A percentile compares a stretch with the other conserved stretches of the same genome.
These are phyloP conservation scores for Ganoderma lingzhi DNA, from an alignment of 1,284 basidiomycete species.

Conservation along the genomic window DNA sequence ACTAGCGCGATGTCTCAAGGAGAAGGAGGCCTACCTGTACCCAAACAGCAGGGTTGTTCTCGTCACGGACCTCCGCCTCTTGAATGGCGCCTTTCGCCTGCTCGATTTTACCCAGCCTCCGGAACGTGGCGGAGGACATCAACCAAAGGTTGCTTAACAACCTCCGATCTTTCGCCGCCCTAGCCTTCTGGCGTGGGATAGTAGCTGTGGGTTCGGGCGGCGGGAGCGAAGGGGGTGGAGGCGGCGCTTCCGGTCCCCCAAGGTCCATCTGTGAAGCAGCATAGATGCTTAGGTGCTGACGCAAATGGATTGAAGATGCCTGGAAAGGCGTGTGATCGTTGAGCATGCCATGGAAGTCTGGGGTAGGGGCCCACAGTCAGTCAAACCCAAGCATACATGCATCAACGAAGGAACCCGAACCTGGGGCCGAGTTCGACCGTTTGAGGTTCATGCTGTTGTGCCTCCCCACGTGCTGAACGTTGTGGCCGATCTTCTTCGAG, in stretches of 20 bases:
- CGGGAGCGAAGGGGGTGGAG: conserved; percentile 53
- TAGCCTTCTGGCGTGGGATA: conserved; percentile 51
- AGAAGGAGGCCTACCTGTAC: conserved; percentile 70
- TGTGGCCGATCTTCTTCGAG: conserved; percentile 77
- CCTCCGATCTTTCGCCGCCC: conserved; percentile 70
- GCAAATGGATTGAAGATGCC: conserved; percentile 88
- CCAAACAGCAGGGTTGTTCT: conserved; percentile 91
- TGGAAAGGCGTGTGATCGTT: conserved; percentile 69
- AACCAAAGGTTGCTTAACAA: conserved; percentile 92
- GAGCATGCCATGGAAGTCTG: conserved; percentile 72
- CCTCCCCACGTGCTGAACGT: conserved; percentile 70
- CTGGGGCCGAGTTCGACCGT: conserved; percentile 69
- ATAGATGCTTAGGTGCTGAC: conserved; percentile 64
- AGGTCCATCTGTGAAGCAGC: conserved; percentile 41
- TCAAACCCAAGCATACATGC: not conserved
- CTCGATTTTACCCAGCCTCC: conserved; percentile 88
- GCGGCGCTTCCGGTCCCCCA: conserved; percentile 40
- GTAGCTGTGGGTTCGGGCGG: conserved; percentile 45
- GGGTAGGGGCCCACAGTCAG: not conserved
- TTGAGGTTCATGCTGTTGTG: conserved; percentile 57
- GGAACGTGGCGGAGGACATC: conserved; percentile 93
- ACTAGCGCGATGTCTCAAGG: conserved; percentile 22
- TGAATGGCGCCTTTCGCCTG: conserved; percentile 92
- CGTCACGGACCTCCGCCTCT: conserved; percentile 92
- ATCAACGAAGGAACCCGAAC: conserved; percentile 43